Evolutionary conservation across 768 basidiomycete genomes (phyloP), one percentile per base, ranked within the genome.

Genomic region (Neoboletus magnificus): DNA sequence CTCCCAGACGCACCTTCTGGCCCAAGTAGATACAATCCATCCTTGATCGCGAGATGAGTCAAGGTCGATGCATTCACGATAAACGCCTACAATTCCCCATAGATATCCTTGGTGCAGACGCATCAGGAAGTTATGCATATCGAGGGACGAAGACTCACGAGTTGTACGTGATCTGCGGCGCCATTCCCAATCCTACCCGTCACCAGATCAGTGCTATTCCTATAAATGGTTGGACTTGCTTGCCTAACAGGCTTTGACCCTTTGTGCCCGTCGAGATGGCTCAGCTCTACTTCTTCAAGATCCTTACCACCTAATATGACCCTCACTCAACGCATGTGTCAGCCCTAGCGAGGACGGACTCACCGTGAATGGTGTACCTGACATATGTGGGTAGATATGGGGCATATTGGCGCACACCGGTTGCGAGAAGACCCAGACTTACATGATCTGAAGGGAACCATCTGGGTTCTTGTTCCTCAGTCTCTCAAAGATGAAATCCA

Each of bases 21-120:
- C 92, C 87, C 22, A 98, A 82, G 69, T 98, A 98, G 59, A 98
- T 91, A 83, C 89, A 93, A 76, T 97, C 94, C 89, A 96, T 87
- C 47, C 89, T 90, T 62, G 2, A 52, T 30, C 30, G 10, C 22
- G 1, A 55, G 6, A 27, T 59, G 33, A 55, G 30, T 29, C 1
- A 25, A 33, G 35, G 15, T 44, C 30, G 5, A 33, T 35, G 6
- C 8, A 33, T 27, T 20, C 8, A 49, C 0, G 0, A 40, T 32
- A 27, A 45, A 49, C 8, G 53, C 67, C 32, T 60, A 91, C 91
- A 94, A 71, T 74, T 97, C 95, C 32, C 96, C 96, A 61, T 98
- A 98, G 52, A 99, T 98, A 69, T 99, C 96, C 92, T 93, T 58
- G 2, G 32, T 22, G 20, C 12, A 46, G n/a, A 40, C 11, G 20